Evolutionary conservation across 2,329 filamentous ascomycete species (phyloP).

Genomic region (Epichloe aotearoae): DNA sequence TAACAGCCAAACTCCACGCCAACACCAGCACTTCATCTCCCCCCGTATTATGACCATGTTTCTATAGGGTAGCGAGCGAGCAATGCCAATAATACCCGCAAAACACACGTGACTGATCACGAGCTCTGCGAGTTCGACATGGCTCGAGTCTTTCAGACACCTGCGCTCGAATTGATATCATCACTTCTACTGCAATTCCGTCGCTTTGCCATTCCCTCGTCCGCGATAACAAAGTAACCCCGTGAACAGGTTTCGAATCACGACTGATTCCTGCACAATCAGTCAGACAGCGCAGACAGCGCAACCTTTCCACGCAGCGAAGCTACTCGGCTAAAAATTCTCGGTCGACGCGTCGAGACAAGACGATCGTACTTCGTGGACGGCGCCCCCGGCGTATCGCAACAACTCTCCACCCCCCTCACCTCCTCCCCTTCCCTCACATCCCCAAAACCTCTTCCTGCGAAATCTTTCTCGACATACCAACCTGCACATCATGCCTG

Average conservation of each 20-base stretch:
- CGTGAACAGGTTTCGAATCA: not conserved
- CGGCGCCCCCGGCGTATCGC: constrained; percentile 6
- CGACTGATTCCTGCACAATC: not conserved
- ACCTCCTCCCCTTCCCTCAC: not conserved
- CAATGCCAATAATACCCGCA: too few species aligned
- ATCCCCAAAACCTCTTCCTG: too few species aligned
- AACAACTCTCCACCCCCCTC: not conserved
- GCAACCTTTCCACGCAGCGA: not conserved
- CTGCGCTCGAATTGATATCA: not conserved
- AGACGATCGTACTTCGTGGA: not conserved
- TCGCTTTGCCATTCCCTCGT: not conserved
- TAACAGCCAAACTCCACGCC: too few species aligned
- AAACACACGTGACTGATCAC: not conserved
- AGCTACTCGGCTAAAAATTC: not conserved
- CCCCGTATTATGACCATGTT: too few species aligned
- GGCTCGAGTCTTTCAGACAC: not conserved
- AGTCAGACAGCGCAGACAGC: not conserved
- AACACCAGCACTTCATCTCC: too few species aligned
- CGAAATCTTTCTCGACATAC: not conserved
- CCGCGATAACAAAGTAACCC: not conserved
- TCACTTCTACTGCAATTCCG: not conserved
- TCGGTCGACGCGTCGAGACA: constrained; percentile 2
- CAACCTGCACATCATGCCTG: constrained; percentile 47
- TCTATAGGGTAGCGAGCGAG: too few species aligned
- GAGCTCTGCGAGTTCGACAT: not conserved